These are phyloP conservation scores for Penicillium waksmanii DNA, from an alignment of 495 filamentous ascomycete species.

Conservation along the genomic window DNA sequence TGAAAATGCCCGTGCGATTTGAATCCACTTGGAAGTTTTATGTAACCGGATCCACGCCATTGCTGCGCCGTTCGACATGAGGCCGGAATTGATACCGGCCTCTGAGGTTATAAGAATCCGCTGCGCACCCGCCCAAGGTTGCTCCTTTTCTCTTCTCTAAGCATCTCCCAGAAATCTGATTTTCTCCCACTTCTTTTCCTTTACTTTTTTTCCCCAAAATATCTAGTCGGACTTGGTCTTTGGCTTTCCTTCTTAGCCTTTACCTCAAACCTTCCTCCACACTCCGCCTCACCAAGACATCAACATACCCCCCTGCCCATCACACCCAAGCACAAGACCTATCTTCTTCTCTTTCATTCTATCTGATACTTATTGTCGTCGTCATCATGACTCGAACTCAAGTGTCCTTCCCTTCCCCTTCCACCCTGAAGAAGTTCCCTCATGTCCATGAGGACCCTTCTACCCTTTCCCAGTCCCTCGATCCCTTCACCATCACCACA, in stretches of 20 bases:
- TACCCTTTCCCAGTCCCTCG: slow-evolving; percentile 57
- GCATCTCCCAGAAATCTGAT: slow-evolving; percentile 14
- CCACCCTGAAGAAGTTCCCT: slow-evolving; percentile 55
- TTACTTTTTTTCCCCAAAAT: slow-evolving; percentile 16
- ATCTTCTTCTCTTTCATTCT: slow-evolving; percentile 1
- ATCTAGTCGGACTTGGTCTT: slow-evolving; percentile 38
- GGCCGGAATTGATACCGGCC: slow-evolving; percentile 56
- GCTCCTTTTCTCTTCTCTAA: slow-evolving; percentile 20
- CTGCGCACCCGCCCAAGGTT: slow-evolving; percentile 36
- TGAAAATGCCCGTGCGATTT: slow-evolving; percentile 1
- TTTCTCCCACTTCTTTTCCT: slow-evolving; percentile 16
- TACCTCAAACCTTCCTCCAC: slow-evolving; percentile 42
- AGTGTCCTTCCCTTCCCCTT: slow-evolving; percentile 34
- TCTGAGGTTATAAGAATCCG: slow-evolving; percentile 57
- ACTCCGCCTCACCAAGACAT: neutral
- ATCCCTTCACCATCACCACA: slow-evolving; percentile 86
- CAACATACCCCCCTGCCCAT: slow-evolving; percentile 6
- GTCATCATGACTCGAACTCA: slow-evolving; percentile 38
- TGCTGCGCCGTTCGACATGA: slow-evolving; percentile 26
- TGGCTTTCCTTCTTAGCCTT: slow-evolving; percentile 27
- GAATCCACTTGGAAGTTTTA: slow-evolving; percentile 10
- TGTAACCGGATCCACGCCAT: slow-evolving; percentile 31
- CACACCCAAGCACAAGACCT: neutral
- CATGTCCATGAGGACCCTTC: slow-evolving; percentile 61
- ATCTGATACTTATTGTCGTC: neutral